Base-by-base conservation (phyloP, 2,329 filamentous ascomycete genomes). In the Trematosphaeria pertusa region DNA sequence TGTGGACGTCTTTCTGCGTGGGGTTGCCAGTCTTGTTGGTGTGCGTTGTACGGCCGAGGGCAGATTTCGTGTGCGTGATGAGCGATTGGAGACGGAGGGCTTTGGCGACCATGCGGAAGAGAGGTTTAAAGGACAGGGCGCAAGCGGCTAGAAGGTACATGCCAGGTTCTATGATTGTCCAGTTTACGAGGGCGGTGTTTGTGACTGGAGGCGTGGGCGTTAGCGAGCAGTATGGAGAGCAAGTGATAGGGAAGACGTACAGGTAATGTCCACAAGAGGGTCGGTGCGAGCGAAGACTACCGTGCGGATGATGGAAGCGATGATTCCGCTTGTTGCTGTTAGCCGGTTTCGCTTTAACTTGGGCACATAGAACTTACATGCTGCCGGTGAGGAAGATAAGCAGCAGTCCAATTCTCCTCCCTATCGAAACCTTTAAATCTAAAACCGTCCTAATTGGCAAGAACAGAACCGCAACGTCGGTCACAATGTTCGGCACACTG, bases 311-410 rank as follows among this genome's bases (percentile, higher is more conserved):
- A 64, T 56, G 5, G 61, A 64, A 2, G 58, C 59, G 18, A 65
- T 22, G 32, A 62, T 60, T 9, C 61, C 61, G 15, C 60, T 64
- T 18, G 32, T n/a, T 19, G 24, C 6, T 21, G 28, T 22, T 14
- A 32, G 11, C n/a, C 30, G 17, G 9, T 17, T 20, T 21, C 14
- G 2, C 37, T 3, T 30, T 15, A 15, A 8, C 15, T 3, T 35
- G 12, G 11, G 14, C 9, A 9, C 14, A n/a, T 8, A 4, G 3
- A 19, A 54, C 55, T 55, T 51, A 65, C 58, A 62, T 36, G 32
- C 62, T 64, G n/a, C 63, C 61, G 1, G 53, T 58, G n/a, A 65
- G 32, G 37, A 66, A 66, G 12, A 65, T 65, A 12, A 64, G 34
- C 10, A 65, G 21, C 9, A 66, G 41, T 6, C 60, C 61, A 14